A percentile compares a stretch with the other conserved stretches of the same genome.
These are phyloP conservation scores for Heteromeles arbutifolia DNA, from an alignment of 306 rosid species.

Conservation along the genomic window DNA sequence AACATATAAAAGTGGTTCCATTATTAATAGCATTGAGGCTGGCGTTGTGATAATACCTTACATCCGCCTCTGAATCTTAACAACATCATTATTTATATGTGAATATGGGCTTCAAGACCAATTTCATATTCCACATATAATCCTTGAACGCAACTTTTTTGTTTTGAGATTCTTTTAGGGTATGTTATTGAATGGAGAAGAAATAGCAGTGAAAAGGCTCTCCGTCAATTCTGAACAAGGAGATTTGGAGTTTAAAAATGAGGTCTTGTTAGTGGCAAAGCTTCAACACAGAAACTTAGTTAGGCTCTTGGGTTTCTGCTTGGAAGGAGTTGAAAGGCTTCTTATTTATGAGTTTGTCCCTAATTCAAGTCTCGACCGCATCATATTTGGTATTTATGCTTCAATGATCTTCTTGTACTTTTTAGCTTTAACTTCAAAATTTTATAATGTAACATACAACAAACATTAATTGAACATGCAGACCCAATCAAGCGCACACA, in stretches of 20 bases:
- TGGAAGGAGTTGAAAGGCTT: conserved; percentile 29
- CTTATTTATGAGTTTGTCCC: conserved; percentile 40
- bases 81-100: neutral
- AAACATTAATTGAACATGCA: neutral
- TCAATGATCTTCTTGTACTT: neutral
- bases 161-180: conserved; percentile 14
- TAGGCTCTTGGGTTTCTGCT: conserved; percentile 35
- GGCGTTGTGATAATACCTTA: too few species aligned
- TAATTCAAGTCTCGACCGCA: conserved; percentile 35
- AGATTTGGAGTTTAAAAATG: conserved; percentile 34
- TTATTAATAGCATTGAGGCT: too few species aligned
- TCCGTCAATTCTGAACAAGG: conserved; percentile 30
- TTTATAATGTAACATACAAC: neutral
- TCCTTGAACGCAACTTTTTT: neutral
- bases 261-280: conserved; percentile 33
- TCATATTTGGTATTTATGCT: conserved; percentile 28
- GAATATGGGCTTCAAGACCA: neutral
- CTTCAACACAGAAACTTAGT: conserved; percentile 42
- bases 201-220: conserved; percentile 34
- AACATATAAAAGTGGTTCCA: too few species aligned
- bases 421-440: neutral
- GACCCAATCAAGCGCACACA: neutral
- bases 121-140: neutral
- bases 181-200: conserved; percentile 11
- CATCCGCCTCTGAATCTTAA: too few species aligned